phyloP scores from a whole-genome alignment of 2,329 filamentous ascomycete genomes.

The Calonectria fujianensis region DNA sequence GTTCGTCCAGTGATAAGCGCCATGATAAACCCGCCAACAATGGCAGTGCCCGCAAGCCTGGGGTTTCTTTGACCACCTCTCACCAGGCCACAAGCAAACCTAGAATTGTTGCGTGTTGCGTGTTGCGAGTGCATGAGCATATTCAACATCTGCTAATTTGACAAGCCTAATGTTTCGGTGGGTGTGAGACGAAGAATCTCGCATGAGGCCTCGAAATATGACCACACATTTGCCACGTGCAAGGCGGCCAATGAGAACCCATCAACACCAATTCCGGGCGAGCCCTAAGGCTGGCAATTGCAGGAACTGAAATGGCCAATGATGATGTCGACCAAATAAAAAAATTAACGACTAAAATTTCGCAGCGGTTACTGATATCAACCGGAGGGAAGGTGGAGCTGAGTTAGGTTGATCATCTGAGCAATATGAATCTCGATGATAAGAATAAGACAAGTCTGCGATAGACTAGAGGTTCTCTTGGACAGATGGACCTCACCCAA shows the following conservation, averaged over 20 bases:
- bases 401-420: too few relatives aligned
- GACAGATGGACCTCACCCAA: too few relatives aligned
- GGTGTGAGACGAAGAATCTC: not conserved
- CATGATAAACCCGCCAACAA: not conserved
- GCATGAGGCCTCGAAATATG: not conserved
- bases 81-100: not conserved
- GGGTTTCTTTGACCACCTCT: not conserved
- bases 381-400: too few relatives aligned
- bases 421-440: too few relatives aligned
- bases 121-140: not conserved
- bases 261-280: not conserved
- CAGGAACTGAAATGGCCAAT: too few relatives aligned
- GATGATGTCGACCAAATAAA: too few relatives aligned
- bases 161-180: not conserved
- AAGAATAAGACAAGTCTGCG: too few relatives aligned
- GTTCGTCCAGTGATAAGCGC: not conserved
- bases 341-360: too few relatives aligned
- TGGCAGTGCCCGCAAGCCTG: not conserved
- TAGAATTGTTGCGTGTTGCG: not conserved
- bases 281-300: not conserved
- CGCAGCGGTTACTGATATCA: too few relatives aligned
- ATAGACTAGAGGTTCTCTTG: too few relatives aligned
- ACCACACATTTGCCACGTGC: not conserved
- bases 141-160: not conserved
- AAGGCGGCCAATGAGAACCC: not conserved